Evolutionary conservation across 148 eudicot genomes (phyloP).

Genomic region (Rhododendron molle): DNA sequence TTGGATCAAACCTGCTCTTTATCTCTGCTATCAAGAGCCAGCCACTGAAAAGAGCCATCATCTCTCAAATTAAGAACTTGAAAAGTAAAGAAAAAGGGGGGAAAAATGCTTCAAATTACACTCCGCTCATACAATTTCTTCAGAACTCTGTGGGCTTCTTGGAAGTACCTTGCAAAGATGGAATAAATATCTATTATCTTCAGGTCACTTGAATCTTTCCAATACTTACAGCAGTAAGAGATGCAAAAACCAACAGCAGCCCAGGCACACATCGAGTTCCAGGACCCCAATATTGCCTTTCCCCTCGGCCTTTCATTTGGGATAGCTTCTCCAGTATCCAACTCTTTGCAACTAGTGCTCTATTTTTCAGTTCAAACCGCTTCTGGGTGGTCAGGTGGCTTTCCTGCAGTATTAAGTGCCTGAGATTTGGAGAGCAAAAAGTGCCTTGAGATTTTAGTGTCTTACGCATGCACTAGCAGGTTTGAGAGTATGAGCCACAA

Average conservation of each 20-base stretch:
- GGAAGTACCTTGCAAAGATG: slow-evolving; percentile 54
- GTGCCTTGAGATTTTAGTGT: too few relatives aligned
- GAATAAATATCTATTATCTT: neutral
- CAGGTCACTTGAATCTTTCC: neutral
- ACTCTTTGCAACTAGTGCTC: neutral
- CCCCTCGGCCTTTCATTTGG: neutral
- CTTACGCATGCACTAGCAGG: neutral
- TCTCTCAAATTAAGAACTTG: neutral
- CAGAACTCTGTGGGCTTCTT: slow-evolving; percentile 86
- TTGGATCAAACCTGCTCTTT: slow-evolving; percentile 87
- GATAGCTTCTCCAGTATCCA: neutral
- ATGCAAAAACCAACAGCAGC: neutral
- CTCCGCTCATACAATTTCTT: slow-evolving; percentile 49
- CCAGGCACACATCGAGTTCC: neutral
- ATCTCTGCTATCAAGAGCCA: slow-evolving; percentile 99
- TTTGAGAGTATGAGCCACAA: neutral
- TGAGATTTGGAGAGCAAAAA: neutral
- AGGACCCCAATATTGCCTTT: neutral
- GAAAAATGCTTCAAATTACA: neutral
- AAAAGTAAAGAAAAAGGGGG: neutral
- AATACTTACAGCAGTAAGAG: neutral
- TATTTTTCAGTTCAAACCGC: neutral
- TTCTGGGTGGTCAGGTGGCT: neutral
- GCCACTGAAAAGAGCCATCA: slow-evolving; percentile 44
- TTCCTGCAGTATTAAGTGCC: neutral